Evolutionary conservation across 1,284 basidiomycete species (phyloP).

Genomic region (Irpex lacteus): DNA sequence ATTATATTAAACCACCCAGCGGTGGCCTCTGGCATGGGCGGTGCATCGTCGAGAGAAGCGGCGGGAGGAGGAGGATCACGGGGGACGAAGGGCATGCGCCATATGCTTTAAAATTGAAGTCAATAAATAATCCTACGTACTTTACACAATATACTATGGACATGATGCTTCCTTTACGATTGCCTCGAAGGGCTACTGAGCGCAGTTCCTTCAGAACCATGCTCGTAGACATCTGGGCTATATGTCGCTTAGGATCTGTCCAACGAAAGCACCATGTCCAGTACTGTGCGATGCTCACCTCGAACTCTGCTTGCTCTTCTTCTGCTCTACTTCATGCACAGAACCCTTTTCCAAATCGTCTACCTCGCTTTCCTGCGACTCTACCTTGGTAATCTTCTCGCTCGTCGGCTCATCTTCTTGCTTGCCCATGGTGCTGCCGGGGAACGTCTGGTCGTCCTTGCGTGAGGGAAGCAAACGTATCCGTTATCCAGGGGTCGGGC

Average conservation of each 20-base stretch:
- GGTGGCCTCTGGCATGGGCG: conserved; percentile 45
- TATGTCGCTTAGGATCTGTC: not conserved
- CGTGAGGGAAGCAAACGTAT: not conserved
- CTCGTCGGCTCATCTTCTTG: not conserved
- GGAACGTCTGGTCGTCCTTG: not conserved
- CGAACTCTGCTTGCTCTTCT: not conserved
- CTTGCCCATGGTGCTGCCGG: not conserved
- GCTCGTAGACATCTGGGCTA: not conserved
- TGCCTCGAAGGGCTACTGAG: too few relatives aligned
- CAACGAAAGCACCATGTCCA: not conserved
- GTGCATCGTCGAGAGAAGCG: conserved; percentile 52
- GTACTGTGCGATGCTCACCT: not conserved
- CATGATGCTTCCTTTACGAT: not conserved
- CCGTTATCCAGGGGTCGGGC: not conserved
- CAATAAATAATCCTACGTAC: conserved; percentile 9
- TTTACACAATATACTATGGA: not conserved
- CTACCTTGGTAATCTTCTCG: not conserved
- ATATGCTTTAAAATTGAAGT: conserved; percentile 11
- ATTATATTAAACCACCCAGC: conserved; percentile 51
- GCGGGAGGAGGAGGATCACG: conserved; percentile 43
- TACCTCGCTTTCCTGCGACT: not conserved
- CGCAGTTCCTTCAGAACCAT: not conserved
- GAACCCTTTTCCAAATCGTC: not conserved
- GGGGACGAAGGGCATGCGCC: conserved; percentile 21
- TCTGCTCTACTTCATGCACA: not conserved